phyloP scores from a whole-genome alignment of 805 yeast species.

The Metschnikowia lachancei region DNA sequence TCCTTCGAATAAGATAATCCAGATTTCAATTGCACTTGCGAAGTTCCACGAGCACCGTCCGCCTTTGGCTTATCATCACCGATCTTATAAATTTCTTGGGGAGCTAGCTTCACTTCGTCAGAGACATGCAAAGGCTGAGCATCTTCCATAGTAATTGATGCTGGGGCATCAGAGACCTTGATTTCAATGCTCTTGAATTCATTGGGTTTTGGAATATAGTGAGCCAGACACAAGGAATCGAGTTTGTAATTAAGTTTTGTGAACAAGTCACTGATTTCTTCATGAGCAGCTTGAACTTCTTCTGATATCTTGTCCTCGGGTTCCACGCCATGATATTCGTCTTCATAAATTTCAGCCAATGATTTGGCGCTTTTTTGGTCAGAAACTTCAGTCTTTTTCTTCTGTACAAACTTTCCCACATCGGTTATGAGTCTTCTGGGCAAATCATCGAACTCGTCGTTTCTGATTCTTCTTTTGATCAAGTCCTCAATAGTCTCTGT shows the following conservation, averaged over 20 bases:
- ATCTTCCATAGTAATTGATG: conserved; percentile 89
- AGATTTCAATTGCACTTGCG: conserved; percentile 66
- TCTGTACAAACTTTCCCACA: conserved; percentile 52
- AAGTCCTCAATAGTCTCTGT: conserved; percentile 87
- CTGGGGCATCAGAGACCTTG: conserved; percentile 60
- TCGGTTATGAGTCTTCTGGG: conserved; percentile 70
- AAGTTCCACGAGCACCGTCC: conserved; percentile 30
- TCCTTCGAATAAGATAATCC: conserved; percentile 79
- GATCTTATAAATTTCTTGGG: conserved; percentile 82
- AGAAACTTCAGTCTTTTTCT: conserved; percentile 60
- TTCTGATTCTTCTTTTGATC: conserved; percentile 76
- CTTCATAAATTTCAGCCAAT: conserved; percentile 89
- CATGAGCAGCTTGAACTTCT: conserved; percentile 68
- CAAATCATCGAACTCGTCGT: conserved; percentile 77
- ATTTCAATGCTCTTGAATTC: conserved; percentile 70
- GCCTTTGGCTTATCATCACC: conserved; percentile 39
- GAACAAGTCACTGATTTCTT: conserved; percentile 69
- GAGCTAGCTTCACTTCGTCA: conserved; percentile 75
- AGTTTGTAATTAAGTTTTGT: conserved; percentile 63
- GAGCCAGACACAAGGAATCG: conserved; percentile 91
- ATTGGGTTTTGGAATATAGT: conserved; percentile 87
- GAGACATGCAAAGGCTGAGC: conserved; percentile 89
- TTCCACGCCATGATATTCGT: conserved; percentile 58
- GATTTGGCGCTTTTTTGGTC: conserved; percentile 85
- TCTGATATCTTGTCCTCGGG: conserved; percentile 52